A percentile compares a stretch with the other conserved stretches of the same genome.
phyloP scores from a whole-genome alignment of 495 filamentous ascomycete genomes.

The Jackrogersella minutella region DNA sequence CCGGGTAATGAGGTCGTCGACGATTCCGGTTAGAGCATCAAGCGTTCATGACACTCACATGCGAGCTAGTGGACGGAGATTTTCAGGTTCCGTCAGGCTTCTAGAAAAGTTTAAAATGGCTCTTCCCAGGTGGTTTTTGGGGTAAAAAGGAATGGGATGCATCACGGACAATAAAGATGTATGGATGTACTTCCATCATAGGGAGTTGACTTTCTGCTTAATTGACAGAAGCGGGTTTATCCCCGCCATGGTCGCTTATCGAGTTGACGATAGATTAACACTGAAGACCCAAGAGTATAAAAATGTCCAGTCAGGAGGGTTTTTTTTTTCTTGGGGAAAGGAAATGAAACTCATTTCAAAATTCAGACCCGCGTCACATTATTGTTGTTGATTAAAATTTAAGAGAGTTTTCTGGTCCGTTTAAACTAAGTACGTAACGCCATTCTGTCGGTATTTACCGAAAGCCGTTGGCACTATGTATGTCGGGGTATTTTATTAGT shows the following conservation, averaged over 20 bases:
- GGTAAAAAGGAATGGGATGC: not conserved
- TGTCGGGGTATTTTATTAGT: not conserved
- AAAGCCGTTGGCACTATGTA: not conserved
- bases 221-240: not conserved
- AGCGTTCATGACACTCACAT: conserved; percentile 15
- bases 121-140: conserved; percentile 3
- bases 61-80: conserved; percentile 28
- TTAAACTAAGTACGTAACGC: conserved; percentile 4
- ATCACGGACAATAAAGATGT: not conserved
- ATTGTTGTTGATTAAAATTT: conserved; percentile 28
- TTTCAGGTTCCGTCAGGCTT: conserved; percentile 36
- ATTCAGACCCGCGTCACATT: conserved; percentile 34
- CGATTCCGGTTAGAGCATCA: conserved; percentile 23
- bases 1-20: conserved; percentile 10
- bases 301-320: not conserved
- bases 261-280: not conserved
- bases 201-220: not conserved
- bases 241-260: conserved; percentile 11
- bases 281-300: too few relatives aligned
- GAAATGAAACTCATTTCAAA: conserved; percentile 41
- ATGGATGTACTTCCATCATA: not conserved
- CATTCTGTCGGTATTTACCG: conserved; percentile 6
- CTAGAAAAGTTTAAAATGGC: conserved; percentile 38
- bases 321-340: conserved; percentile 3
- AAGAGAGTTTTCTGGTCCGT: conserved; percentile 3